Base-by-base conservation (phyloP, 139 green algal genomes). In the Picochlorum costavermella region DNA sequence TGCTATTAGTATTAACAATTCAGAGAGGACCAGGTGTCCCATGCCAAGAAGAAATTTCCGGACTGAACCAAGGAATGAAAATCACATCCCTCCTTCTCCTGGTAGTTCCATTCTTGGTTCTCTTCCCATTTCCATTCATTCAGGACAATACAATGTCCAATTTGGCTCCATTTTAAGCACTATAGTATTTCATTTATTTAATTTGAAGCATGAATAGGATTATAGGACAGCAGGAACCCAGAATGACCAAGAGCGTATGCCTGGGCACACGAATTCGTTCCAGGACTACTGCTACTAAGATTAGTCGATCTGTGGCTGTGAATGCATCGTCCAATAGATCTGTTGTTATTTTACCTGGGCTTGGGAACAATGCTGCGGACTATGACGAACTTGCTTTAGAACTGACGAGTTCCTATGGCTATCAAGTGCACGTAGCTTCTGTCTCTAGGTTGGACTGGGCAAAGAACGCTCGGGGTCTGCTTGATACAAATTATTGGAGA, bases 321-420 rank as follows among this genome's bases (percentile, higher is more conserved):
- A 23, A 61, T 2, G 33, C 33, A 40, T 40, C 33, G 8, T 40
- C 33, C 33, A 40, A 40, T 46, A 44, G 30, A 28, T 43, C 65
- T 33, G 83, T 95, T 1, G 56, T 94, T 9, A 83, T 95, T 40
- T 73, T 92, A 9, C 85, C 88, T 11, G 90, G 90, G 25, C 70
- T 97, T 11, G 91, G 87, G 56, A 97, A 97, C 79, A 89, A 84
- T 48, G 67, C 80, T 2, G 78, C 67, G 25, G 90, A 95, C 75
- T 95, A 95, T 69, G 65, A 63, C 2, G 57, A 60, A 2, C 65
- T 94, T 20, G 68, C 75, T 8, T 60, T 50, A 8, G 20, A 72
- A 31, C 73, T 92, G 45, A n/a, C 71, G 23, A 23, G 58, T 25
- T 65, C 75, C 10, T 20, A 55, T 1, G 75, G 76, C 0, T 40